Percentiles rank a stretch among this genome's conserved stretches.
These are phyloP conservation scores for Heliamphora pulchella DNA, from an alignment of 179 eudicot species.

Conservation along the genomic window DNA sequence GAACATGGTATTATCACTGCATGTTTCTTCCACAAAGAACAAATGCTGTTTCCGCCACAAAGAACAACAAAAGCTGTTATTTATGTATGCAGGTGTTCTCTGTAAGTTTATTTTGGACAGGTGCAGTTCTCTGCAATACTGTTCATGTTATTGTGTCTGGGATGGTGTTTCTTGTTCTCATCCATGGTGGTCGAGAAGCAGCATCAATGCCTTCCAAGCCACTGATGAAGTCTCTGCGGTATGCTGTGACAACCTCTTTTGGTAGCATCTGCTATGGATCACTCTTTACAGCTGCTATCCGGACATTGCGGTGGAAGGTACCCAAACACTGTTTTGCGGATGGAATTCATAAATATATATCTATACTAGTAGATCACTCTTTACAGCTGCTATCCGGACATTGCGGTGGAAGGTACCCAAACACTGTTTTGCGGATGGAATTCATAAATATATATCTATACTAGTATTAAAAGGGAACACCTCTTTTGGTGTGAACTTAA, in stretches of 20 bases:
- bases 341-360: background rate
- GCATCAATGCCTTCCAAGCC: constrained; percentile 78
- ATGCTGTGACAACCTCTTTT: constrained; percentile 86
- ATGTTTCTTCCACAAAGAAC: constrained; percentile 2
- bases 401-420: constrained; percentile 78
- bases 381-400: constrained; percentile 91
- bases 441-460: background rate
- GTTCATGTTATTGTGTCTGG: constrained; percentile 96
- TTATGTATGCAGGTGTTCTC: constrained; percentile 57
- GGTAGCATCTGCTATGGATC: constrained; percentile 99
- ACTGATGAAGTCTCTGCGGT: constrained; percentile 60
- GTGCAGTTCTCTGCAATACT: constrained; percentile 90
- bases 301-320: constrained; percentile 95
- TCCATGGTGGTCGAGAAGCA: constrained; percentile 84
- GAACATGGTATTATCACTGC: background rate
- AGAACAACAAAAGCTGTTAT: constrained; percentile 10
- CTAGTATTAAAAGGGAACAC: constrained; percentile 15
- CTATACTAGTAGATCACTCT: constrained; percentile 52
- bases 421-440: background rate
- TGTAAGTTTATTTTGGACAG: constrained; percentile 94
- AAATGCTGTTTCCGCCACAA: background rate
- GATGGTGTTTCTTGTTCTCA: constrained; percentile 88
- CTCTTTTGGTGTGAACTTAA: no score
- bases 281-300: constrained; percentile 90
- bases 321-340: constrained; percentile 2